These are phyloP conservation scores for Fusarium albidum DNA, from an alignment of 2,329 filamentous ascomycete species.

Conservation along the genomic window DNA sequence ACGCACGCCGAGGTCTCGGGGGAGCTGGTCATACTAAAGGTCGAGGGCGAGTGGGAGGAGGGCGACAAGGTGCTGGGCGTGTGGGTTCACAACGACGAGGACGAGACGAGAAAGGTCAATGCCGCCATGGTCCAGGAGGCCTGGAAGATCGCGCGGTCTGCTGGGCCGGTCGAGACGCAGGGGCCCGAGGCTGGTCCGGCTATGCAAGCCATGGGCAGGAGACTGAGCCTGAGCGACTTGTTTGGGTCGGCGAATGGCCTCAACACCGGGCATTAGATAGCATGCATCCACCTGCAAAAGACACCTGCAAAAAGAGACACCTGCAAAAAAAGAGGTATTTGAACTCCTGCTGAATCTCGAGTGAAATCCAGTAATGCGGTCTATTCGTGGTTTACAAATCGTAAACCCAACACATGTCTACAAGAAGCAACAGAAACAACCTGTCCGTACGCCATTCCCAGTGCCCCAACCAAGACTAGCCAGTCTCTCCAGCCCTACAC, in stretches of 20 bases:
- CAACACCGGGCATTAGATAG: constrained; percentile 30
- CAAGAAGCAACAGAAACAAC: constrained; percentile 36
- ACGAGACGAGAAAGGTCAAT: constrained; percentile 53
- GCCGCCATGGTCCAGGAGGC: constrained; percentile 52
- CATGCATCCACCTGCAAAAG: constrained; percentile 10
- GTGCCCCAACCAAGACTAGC: constrained; percentile 15
- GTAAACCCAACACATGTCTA: constrained; percentile 38
- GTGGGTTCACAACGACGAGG: constrained; percentile 62
- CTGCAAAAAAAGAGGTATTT: no score
- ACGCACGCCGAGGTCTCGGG: constrained; percentile 69
- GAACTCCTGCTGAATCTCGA: constrained; percentile 1
- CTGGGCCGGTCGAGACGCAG: constrained; percentile 40
- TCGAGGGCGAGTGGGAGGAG: constrained; percentile 46
- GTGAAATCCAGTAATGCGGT: constrained; percentile 15
- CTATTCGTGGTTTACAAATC: constrained; percentile 39
- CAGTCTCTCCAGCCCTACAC: constrained; percentile 53
- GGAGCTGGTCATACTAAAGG: constrained; percentile 61
- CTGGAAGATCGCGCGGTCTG: constrained; percentile 50
- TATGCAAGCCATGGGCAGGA: constrained; percentile 54
- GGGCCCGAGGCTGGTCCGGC: constrained; percentile 50
- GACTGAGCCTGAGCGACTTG: constrained; percentile 55
- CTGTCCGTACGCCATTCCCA: constrained; percentile 41
- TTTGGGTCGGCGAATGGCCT: constrained; percentile 48
- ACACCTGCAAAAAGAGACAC: no score
- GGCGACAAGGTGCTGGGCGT: constrained; percentile 58